These are phyloP conservation scores for Iris pallida DNA, from an alignment of 116 monocot species.

Conservation along the genomic window DNA sequence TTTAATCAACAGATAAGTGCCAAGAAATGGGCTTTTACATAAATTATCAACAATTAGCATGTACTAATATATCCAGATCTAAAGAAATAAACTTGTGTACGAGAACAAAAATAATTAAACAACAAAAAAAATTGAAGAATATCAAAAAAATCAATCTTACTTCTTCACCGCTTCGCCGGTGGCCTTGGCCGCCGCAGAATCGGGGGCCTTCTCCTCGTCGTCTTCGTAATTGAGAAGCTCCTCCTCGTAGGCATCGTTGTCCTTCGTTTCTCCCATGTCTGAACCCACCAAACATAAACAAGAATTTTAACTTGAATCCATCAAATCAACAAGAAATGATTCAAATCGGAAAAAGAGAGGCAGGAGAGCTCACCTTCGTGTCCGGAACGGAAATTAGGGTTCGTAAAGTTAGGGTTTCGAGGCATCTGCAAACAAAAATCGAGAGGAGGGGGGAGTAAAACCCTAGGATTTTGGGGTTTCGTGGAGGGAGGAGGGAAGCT, in stretches of 20 bases:
- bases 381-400: background rate
- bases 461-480: slow-evolving; percentile 7
- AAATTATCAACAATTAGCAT: background rate
- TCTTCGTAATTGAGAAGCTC: slow-evolving; percentile 95
- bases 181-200: slow-evolving; percentile 55
- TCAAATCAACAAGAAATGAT: background rate
- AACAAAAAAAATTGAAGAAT: background rate
- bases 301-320: background rate
- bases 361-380: slow-evolving; percentile 6
- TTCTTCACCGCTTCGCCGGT: slow-evolving; percentile 65
- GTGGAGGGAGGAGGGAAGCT: background rate
- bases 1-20: background rate
- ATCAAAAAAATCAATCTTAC: slow-evolving; percentile 26
- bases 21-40: background rate
- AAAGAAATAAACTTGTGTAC: background rate
- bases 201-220: slow-evolving; percentile 82
- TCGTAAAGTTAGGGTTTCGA: background rate
- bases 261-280: slow-evolving; percentile 82
- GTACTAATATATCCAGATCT: background rate
- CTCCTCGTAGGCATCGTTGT: slow-evolving; percentile 90
- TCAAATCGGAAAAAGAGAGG: background rate
- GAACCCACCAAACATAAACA: background rate
- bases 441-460: background rate
- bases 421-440: slow-evolving; percentile 29
- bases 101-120: background rate